Evolutionary conservation across 2,329 filamentous ascomycete genomes (phyloP), one percentile per base, ranked within the genome.

Genomic region (Xylaria sp.): DNA sequence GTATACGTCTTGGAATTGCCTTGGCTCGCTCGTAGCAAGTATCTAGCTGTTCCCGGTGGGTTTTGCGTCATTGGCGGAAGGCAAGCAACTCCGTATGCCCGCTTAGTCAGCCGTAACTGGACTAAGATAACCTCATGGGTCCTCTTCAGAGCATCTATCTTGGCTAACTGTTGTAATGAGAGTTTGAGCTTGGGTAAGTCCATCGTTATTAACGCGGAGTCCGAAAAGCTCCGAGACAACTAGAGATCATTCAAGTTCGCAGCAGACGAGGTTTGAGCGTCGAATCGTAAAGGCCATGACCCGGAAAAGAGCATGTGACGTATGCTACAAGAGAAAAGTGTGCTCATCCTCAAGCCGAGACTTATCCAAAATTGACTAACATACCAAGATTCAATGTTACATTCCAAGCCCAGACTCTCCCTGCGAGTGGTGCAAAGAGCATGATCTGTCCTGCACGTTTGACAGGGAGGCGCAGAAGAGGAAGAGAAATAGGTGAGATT

Each of bases 251-350:
- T 40, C 23, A 25, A 38, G 28, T 15, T 38, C 8, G n/a, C 33
- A 23, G 37, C n/a, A 7, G 47, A 28, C 23, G 9, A 33, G 25
- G n/a, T n/a, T n/a, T n/a, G n/a, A n/a, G 25, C 35, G 31, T 35
- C 35, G 37, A 50, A 15, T 25, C 35, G n/a, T 8, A 25, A 47
- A 49, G 35, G 23, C 50, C 38, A 63, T 63, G 55, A 35, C 43
- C 21, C 55, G 60, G 33, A 58, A 52, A 54, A 49, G 55, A 58
- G 60, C 49, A 63, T 63, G 54, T 59, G 60, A 63, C 17, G 49
- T 55, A 8, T 63, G 55, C 49, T 63, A 63, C 37, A 38, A 38
- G 31, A 45, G 54, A 58, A 63, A 58, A 28, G 49, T 63, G 40
- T 25, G 46, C 14, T 17, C 6, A 6, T 31, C 19, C 33, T 43